These are phyloP conservation scores for Cryptococcus amylolentus DNA, from an alignment of 1,284 basidiomycete species.

Conservation along the genomic window DNA sequence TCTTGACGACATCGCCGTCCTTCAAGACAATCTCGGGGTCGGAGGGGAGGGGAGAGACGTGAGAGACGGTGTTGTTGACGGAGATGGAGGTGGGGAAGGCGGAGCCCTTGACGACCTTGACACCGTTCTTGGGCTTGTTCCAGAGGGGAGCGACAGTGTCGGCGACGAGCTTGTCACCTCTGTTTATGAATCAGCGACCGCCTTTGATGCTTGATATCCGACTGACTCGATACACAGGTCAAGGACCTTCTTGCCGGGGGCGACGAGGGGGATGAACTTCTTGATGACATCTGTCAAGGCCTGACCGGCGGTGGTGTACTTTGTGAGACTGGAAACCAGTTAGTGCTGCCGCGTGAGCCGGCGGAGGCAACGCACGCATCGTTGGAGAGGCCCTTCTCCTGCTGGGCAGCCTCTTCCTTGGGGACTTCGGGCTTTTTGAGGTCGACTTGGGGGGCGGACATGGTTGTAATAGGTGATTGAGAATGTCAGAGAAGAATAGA, in stretches of 20 bases:
- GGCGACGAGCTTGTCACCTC: constrained; percentile 85
- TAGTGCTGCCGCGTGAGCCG: background rate
- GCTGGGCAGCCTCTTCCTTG: constrained; percentile 31
- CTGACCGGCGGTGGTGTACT: constrained; percentile 78
- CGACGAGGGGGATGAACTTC: constrained; percentile 67
- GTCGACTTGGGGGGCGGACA: constrained; percentile 26
- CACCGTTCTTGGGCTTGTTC: constrained; percentile 84
- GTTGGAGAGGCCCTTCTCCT: constrained; percentile 46
- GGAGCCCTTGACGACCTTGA: constrained; percentile 81
- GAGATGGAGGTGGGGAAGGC: constrained; percentile 93
- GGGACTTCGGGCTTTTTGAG: constrained; percentile 42
- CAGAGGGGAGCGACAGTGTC: constrained; percentile 78
- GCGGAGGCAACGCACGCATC: constrained; percentile 41
- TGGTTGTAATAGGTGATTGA: background rate
- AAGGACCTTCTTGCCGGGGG: constrained; percentile 77
- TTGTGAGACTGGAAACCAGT: constrained; percentile 42
- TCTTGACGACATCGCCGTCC: constrained; percentile 90
- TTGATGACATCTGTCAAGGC: constrained; percentile 83
- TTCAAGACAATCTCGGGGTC: constrained; percentile 69
- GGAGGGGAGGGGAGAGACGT: constrained; percentile 57
- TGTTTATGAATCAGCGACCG: constrained; percentile 8
- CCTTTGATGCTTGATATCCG: background rate
- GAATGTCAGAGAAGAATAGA: background rate
- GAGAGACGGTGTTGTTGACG: constrained; percentile 68
- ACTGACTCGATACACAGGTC: constrained; percentile 76